Evolutionary conservation across 345 rosid genomes (phyloP), one percentile per base, ranked within the genome.

Genomic region (Fremontodendron californicum): DNA sequence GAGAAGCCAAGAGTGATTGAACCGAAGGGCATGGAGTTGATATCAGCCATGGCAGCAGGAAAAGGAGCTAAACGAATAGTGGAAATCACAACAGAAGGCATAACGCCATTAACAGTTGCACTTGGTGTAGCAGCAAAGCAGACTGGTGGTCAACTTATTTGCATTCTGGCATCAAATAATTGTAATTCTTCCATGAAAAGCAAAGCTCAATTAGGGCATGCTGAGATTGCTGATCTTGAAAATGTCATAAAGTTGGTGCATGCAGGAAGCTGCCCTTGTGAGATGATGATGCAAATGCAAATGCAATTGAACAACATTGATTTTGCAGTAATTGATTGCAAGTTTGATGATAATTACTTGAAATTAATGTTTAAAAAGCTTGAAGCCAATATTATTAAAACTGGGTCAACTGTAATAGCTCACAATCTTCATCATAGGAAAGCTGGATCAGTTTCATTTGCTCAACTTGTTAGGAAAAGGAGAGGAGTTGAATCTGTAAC

Each of bases 21-120:
- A 12, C 77, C 77, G 12, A 60, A 16, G 4, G 29, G 69, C 68
- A 42, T 61, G 55, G 77, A 74, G 57, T 46, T 74, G 9, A 60
- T 74, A 74, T 74, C 77, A 57, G 67, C 77, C 40, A 25, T 74
- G 68, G 77, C 77, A 16, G 77, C 67, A 2, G 69, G 77, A 19
- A 42, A 42, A 61, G 31, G 67, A 60, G 57, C 77, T 11, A 74
- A 74, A 25, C 35, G 31, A 9, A 61, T 74, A 0, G 54, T 74
- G 43, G 55, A 74, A 45, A 42, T 74, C 68, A 27, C 77, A 43
- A 43, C 77, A 25, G 16, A 74, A 57, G 68, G 67, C 69, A 43
- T 74, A 15, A 74, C 77, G 2, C 77, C 77, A 19, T 60, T 74
- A 16, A 74, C 77, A 2, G 19, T 74, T 11, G 55, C 77, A 39